These are phyloP conservation scores for Dacryopinax spathularia DNA, from an alignment of 768 basidiomycete species.

Conservation along the genomic window DNA sequence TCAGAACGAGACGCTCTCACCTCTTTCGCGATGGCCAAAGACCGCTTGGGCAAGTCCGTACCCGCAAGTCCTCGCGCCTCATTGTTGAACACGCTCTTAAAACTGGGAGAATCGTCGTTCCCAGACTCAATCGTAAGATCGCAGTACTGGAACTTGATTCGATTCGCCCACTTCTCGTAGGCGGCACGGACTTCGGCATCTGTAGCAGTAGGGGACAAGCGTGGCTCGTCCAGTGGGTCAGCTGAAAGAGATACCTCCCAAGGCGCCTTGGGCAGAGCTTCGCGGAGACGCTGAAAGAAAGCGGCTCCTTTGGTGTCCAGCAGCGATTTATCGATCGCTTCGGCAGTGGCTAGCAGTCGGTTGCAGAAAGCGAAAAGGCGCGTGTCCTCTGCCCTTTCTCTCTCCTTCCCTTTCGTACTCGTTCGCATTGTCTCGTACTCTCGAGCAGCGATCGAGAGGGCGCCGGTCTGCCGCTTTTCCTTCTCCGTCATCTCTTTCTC, in stretches of 20 bases:
- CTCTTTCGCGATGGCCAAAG: slow-evolving; percentile 91
- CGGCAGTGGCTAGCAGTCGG: slow-evolving; percentile 68
- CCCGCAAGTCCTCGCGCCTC: slow-evolving; percentile 74
- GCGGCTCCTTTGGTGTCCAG: slow-evolving; percentile 78
- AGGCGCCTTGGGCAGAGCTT: slow-evolving; percentile 58
- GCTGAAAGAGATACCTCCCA: slow-evolving; percentile 22
- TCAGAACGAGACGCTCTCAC: slow-evolving; percentile 23
- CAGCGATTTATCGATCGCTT: slow-evolving; percentile 75
- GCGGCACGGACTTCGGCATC: slow-evolving; percentile 53
- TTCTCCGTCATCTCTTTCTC: slow-evolving; percentile 63
- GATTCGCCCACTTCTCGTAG: slow-evolving; percentile 75
- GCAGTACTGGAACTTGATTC: slow-evolving; percentile 79
- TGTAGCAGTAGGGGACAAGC: slow-evolving; percentile 21
- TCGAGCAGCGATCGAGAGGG: slow-evolving; percentile 27
- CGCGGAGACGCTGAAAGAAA: slow-evolving; percentile 66
- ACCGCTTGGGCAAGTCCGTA: slow-evolving; percentile 80
- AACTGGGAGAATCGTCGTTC: slow-evolving; percentile 38
- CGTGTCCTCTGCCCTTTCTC: slow-evolving; percentile 43
- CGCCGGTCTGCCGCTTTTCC: slow-evolving; percentile 60
- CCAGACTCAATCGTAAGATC: slow-evolving; percentile 53
- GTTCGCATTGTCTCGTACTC: slow-evolving; percentile 30
- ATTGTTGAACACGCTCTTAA: slow-evolving; percentile 68
- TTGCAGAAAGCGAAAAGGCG: slow-evolving; percentile 23
- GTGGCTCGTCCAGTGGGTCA: not conserved
- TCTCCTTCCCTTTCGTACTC: slow-evolving; percentile 42